A percentile compares a stretch with the other conserved stretches of the same genome.
These are phyloP conservation scores for Suillus bovinus DNA, from an alignment of 768 basidiomycete species.

Conservation along the genomic window DNA sequence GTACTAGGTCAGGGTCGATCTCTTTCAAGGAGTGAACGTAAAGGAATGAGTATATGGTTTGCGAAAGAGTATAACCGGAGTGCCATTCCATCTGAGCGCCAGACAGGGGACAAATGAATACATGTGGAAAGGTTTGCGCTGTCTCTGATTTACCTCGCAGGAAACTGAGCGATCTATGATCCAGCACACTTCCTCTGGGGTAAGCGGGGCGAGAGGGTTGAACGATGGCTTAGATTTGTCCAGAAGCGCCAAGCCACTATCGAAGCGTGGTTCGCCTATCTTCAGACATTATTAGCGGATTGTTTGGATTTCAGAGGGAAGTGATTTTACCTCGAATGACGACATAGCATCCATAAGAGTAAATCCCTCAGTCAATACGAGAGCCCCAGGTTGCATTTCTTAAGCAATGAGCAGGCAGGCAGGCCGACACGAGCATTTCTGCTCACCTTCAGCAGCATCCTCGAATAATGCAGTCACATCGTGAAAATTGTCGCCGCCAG, in stretches of 20 bases:
- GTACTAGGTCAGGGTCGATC: constrained; percentile 56
- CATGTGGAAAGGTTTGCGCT: constrained; percentile 12
- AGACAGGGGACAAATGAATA: constrained; percentile 17
- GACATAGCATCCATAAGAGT: constrained; percentile 91
- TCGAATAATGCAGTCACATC: constrained; percentile 65
- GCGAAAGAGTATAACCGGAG: constrained; percentile 78
- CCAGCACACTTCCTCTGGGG: constrained; percentile 86
- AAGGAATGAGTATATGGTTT: constrained; percentile 80
- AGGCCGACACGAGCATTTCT: neutral
- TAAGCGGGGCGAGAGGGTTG: constrained; percentile 59
- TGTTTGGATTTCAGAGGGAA: neutral
- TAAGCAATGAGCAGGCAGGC: constrained; percentile 15
- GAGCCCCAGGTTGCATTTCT: constrained; percentile 65
- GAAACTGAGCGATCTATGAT: constrained; percentile 77
- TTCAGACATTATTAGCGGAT: constrained; percentile 29
- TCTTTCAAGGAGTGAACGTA: constrained; percentile 67
- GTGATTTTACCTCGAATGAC: constrained; percentile 69
- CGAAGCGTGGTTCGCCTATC: constrained; percentile 90
- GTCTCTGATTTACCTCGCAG: constrained; percentile 62
- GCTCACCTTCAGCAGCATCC: constrained; percentile 60
- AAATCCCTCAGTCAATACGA: constrained; percentile 70
- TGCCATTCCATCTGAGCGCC: constrained; percentile 81
- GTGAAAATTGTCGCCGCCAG: constrained; percentile 60
- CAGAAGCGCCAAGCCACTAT: constrained; percentile 65
- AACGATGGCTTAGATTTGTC: constrained; percentile 52